Evolutionary conservation across 1,284 basidiomycete species (phyloP).

Genomic region (Austropuccinia psidii): DNA sequence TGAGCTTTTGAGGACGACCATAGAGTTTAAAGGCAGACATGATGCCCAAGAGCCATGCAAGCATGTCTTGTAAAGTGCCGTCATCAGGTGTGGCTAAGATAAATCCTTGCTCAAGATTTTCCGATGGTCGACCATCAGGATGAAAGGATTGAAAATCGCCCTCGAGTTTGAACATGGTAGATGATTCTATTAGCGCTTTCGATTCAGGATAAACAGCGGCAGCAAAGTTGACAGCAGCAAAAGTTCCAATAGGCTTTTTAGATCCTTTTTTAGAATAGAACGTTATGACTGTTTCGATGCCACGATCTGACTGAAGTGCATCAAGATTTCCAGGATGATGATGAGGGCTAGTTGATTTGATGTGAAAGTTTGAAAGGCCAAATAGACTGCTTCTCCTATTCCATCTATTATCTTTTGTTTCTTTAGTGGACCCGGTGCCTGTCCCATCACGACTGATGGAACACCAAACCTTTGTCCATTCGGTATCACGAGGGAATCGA

Average conservation of each 20-base stretch:
- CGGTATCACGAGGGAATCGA: slow-evolving; percentile 84
- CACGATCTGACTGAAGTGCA: slow-evolving; percentile 39
- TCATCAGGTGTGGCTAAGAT: slow-evolving; percentile 74
- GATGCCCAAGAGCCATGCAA: slow-evolving; percentile 78
- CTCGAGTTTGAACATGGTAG: slow-evolving; percentile 80
- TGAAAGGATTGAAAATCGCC: slow-evolving; percentile 61
- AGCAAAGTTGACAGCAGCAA: slow-evolving; percentile 46
- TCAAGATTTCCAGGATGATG: slow-evolving; percentile 38
- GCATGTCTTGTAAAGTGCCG: slow-evolving; percentile 62
- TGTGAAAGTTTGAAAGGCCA: not conserved
- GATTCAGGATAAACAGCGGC: slow-evolving; percentile 90
- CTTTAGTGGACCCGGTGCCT: not conserved
- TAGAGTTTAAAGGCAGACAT: slow-evolving; percentile 41
- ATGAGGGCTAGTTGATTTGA: slow-evolving; percentile 41
- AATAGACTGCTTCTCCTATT: slow-evolving; percentile 16
- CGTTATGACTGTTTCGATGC: not conserved
- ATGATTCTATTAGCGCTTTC: slow-evolving; percentile 78
- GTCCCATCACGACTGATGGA: slow-evolving; percentile 48
- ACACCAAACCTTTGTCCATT: slow-evolving; percentile 91
- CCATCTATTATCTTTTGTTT: not conserved
- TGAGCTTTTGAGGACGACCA: slow-evolving; percentile 45
- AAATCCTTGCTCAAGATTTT: slow-evolving; percentile 64
- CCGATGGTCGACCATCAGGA: slow-evolving; percentile 50
- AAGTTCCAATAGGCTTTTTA: not conserved
- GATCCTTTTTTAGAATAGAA: not conserved